These are phyloP conservation scores for Naegleria gruberi DNA, from an alignment of 208 protist species.

Conservation along the genomic window DNA sequence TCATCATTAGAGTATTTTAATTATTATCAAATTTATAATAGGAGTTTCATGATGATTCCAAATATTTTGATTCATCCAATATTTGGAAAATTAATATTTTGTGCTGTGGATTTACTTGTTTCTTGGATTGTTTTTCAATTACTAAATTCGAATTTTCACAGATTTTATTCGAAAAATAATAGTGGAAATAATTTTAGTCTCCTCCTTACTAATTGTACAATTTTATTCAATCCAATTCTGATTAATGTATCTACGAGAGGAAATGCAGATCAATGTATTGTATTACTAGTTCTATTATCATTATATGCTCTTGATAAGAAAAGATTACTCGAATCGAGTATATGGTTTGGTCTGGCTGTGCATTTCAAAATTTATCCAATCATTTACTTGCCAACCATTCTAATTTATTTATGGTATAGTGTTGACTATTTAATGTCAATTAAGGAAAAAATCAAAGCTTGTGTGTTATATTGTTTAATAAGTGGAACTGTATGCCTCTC, in stretches of 20 bases:
- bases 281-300: slow-evolving; percentile 63
- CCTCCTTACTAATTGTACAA: neutral
- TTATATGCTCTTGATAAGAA: slow-evolving; percentile 52
- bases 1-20: no score
- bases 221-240: slow-evolving; percentile 77
- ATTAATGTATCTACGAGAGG: slow-evolving; percentile 81
- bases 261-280: slow-evolving; percentile 81
- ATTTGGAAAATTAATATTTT: slow-evolving; percentile 77
- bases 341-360: slow-evolving; percentile 40
- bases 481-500: slow-evolving; percentile 50
- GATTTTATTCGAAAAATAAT: neutral
- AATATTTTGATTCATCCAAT: slow-evolving; percentile 7
- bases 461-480: slow-evolving; percentile 35
- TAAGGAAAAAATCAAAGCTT: slow-evolving; percentile 38
- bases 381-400: slow-evolving; percentile 68
- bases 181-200: neutral
- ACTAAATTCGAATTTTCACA: slow-evolving; percentile 27
- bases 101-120: slow-evolving; percentile 60
- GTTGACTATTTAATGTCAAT: slow-evolving; percentile 36
- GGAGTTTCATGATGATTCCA: neutral
- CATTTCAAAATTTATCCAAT: slow-evolving; percentile 80
- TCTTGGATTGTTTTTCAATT: slow-evolving; percentile 59
- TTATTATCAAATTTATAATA: slow-evolving; percentile 21
- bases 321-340: slow-evolving; percentile 13
- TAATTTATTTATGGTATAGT: slow-evolving; percentile 27